These are phyloP conservation scores for Protomyces lactucae-debilis DNA, from an alignment of 1,139 yeast species.

Conservation along the genomic window DNA sequence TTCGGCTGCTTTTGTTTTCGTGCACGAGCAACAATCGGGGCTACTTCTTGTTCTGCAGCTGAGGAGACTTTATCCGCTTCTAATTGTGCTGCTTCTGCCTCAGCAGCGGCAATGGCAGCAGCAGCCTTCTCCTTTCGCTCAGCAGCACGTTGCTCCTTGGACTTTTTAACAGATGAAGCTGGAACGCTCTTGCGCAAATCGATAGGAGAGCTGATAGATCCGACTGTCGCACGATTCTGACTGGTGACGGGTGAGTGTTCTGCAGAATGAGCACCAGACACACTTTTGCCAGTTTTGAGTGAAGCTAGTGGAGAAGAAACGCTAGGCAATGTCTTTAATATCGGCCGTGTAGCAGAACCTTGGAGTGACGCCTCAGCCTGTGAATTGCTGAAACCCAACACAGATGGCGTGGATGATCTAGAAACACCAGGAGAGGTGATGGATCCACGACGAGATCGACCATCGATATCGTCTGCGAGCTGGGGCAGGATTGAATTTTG, in stretches of 20 bases:
- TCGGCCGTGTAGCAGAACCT: neutral
- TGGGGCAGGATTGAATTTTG: neutral
- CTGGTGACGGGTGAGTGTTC: neutral
- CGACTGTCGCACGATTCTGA: neutral
- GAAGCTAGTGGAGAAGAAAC: conserved; percentile 13
- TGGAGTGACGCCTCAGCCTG: neutral
- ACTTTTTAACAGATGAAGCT: conserved; percentile 9
- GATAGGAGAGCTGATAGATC: neutral
- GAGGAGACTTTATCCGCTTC: neutral
- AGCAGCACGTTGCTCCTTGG: conserved; percentile 16
- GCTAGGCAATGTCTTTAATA: neutral
- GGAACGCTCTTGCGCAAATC: conserved; percentile 18
- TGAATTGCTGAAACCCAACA: neutral
- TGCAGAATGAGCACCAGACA: too few species aligned
- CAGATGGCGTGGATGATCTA: neutral
- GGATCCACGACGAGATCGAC: neutral
- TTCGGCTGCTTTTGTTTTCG: conserved; percentile 18
- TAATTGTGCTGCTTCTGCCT: conserved; percentile 6
- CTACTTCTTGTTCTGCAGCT: conserved; percentile 7
- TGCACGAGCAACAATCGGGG: conserved; percentile 19
- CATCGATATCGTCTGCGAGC: neutral
- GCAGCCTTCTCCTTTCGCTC: conserved; percentile 18
- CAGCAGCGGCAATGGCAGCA: neutral
- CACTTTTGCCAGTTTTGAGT: conserved; percentile 5
- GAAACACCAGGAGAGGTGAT: neutral